Percentiles rank a stretch among this genome's conserved stretches.
Evolutionary conservation across 495 filamentous ascomycete genomes (phyloP).

Genomic region (Pyronema omphalodes): DNA sequence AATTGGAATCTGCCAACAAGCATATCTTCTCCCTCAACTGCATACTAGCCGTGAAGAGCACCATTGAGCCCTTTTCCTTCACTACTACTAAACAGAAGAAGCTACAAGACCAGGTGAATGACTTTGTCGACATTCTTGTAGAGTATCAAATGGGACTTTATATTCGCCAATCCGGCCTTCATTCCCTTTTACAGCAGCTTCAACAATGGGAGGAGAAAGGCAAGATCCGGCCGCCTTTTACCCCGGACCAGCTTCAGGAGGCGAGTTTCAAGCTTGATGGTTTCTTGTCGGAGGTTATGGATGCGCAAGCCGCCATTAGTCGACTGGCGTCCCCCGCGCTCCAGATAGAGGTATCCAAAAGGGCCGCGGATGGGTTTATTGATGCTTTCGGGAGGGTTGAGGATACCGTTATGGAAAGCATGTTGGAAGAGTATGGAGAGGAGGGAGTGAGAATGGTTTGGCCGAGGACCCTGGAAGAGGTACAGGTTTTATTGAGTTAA

Average conservation of each 20-base stretch:
- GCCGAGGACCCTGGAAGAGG: slow-evolving; percentile 21
- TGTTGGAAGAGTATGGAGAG: slow-evolving; percentile 24
- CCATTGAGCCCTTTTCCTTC: slow-evolving; percentile 39
- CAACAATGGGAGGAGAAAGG: slow-evolving; percentile 24
- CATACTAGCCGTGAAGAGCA: slow-evolving; percentile 37
- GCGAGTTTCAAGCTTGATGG: slow-evolving; percentile 65
- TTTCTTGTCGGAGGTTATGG: slow-evolving; percentile 84
- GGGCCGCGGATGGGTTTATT: slow-evolving; percentile 73
- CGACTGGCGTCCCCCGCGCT: slow-evolving; percentile 49
- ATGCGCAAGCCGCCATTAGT: slow-evolving; percentile 65
- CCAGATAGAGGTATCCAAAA: slow-evolving; percentile 56
- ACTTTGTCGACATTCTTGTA: slow-evolving; percentile 30
- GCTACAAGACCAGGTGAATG: slow-evolving; percentile 31
- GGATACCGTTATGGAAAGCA: slow-evolving; percentile 37
- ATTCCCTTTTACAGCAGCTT: slow-evolving; percentile 47
- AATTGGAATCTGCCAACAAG: slow-evolving; percentile 36
- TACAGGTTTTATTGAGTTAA: slow-evolving; percentile 14
- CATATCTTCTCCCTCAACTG: slow-evolving; percentile 76
- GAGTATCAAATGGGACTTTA: slow-evolving; percentile 50
- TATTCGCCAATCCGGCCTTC: slow-evolving; percentile 52
- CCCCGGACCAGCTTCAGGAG: neutral
- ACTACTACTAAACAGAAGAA: slow-evolving; percentile 29
- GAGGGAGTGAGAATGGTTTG: slow-evolving; percentile 17
- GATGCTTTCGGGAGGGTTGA: slow-evolving; percentile 83
- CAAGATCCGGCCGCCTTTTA: slow-evolving; percentile 4